These are phyloP conservation scores for Fragilaria crotonensis DNA, from an alignment of 108 stramenopile genomes.

Conservation along the genomic window DNA sequence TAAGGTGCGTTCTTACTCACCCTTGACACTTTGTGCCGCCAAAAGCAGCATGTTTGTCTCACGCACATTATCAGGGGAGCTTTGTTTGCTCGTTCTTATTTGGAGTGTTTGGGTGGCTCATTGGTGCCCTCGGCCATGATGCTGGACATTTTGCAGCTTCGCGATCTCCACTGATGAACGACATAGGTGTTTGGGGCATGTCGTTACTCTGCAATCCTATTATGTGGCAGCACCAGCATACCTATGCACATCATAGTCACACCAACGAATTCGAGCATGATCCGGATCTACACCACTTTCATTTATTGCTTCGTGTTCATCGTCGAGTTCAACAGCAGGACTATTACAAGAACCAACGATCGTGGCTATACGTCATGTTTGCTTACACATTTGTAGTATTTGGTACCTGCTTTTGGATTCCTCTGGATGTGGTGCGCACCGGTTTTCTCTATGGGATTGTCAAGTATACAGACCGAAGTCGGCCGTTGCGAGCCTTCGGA, in stretches of 20 bases:
- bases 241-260: conserved; percentile 57
- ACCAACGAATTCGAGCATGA: conserved; percentile 59
- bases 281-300: conserved; percentile 68
- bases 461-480: conserved; percentile 25
- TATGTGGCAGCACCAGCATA: conserved; percentile 71
- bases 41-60: neutral
- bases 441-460: conserved; percentile 35
- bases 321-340: conserved; percentile 15
- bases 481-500: conserved; percentile 17
- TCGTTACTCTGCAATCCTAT: conserved; percentile 54
- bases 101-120: conserved; percentile 46
- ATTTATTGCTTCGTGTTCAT: conserved; percentile 30
- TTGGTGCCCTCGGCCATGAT: conserved; percentile 60
- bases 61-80: conserved; percentile 23
- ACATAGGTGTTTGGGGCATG: conserved; percentile 41
- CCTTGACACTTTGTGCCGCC: neutral
- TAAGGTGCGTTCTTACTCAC: conserved; percentile 18
- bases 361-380: conserved; percentile 31
- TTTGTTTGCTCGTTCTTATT: conserved; percentile 35
- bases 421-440: conserved; percentile 26
- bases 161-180: conserved; percentile 25
- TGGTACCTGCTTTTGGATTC: conserved; percentile 45
- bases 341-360: conserved; percentile 18
- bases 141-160: conserved; percentile 54
- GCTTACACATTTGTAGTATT: conserved; percentile 44